A percentile compares a stretch with the other conserved stretches of the same genome.
Conservation (phyloP, 192 early-diverging fungal species). For the Mortierella antarctica region DNA sequence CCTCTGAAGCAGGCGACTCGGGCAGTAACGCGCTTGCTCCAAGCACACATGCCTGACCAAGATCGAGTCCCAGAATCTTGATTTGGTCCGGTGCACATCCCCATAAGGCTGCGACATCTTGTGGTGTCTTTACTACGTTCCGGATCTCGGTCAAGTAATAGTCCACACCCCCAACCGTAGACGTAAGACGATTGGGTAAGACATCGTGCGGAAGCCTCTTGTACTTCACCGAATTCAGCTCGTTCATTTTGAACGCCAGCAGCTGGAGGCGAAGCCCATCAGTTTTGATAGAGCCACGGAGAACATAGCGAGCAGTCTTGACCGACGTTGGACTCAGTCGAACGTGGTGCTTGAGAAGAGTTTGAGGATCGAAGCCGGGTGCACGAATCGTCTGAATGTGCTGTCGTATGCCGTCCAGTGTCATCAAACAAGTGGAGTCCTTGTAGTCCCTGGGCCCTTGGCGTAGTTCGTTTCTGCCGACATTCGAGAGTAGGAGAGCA, state of each 20-base stretch:
- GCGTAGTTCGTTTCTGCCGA: not conserved
- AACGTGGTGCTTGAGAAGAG: not conserved
- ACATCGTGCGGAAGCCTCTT: not conserved
- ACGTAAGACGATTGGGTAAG: not conserved
- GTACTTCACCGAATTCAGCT: conserved; percentile 11
- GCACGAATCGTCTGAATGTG: not conserved
- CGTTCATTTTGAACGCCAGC: conserved; percentile 17
- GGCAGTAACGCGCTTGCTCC: conserved; percentile 16
- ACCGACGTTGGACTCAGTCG: no score
- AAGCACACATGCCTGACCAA: conserved; percentile 10
- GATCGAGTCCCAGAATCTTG: conserved; percentile 11
- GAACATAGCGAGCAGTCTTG: not conserved
- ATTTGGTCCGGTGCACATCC: conserved; percentile 3
- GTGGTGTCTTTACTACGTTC: conserved; percentile 11
- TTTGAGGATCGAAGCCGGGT: not conserved
- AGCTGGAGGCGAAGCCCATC: conserved; percentile 23
- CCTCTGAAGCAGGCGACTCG: not conserved
- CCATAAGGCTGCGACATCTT: conserved; percentile 5
- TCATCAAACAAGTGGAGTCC: not conserved
- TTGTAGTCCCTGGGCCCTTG: not conserved
- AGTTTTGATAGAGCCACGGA: conserved; percentile 10
- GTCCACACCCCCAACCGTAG: not conserved
- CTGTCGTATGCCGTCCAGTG: not conserved
- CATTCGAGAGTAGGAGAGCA: not conserved
- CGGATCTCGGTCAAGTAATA: conserved; percentile 21